These are phyloP conservation scores for Musa acuminata DNA, from an alignment of 176 grass and related monocot species.

Conservation along the genomic window DNA sequence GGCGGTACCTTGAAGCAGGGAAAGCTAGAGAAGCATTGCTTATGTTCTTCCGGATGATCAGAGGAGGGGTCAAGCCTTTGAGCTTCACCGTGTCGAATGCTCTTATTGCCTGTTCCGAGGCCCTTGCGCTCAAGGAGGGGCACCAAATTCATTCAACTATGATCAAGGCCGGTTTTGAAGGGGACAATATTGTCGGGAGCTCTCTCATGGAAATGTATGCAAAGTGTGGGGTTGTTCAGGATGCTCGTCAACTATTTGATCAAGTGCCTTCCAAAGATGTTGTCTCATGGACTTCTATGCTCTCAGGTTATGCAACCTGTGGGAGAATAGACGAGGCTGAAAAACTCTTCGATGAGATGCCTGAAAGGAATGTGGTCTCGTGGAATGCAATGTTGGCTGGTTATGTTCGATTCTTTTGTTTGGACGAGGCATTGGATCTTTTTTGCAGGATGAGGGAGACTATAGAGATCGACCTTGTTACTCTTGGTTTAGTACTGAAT, in stretches of 20 bases:
- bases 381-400: slow-evolving; percentile 89
- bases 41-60: slow-evolving; percentile 73
- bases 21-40: slow-evolving; percentile 46
- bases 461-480: slow-evolving; percentile 41
- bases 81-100: slow-evolving; percentile 63
- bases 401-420: slow-evolving; percentile 41
- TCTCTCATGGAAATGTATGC: slow-evolving; percentile 67
- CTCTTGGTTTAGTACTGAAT: slow-evolving; percentile 54
- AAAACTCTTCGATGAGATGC: slow-evolving; percentile 53
- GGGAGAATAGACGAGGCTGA: slow-evolving; percentile 72
- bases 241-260: slow-evolving; percentile 54
- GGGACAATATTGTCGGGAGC: slow-evolving; percentile 34
- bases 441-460: slow-evolving; percentile 60
- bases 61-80: slow-evolving; percentile 44
- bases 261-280: slow-evolving; percentile 43
- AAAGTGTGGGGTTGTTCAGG: slow-evolving; percentile 60
- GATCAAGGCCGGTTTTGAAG: slow-evolving; percentile 44
- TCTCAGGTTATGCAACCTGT: slow-evolving; percentile 49
- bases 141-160: slow-evolving; percentile 45
- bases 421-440: slow-evolving; percentile 61
- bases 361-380: slow-evolving; percentile 57
- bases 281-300: slow-evolving; percentile 63
- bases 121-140: slow-evolving; percentile 43
- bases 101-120: slow-evolving; percentile 61
- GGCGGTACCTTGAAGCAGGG: slow-evolving; percentile 63